Evolutionary conservation across 768 basidiomycete genomes (phyloP), one percentile per base, ranked within the genome.

Genomic region (Phlebiopsis flavidoalba): DNA sequence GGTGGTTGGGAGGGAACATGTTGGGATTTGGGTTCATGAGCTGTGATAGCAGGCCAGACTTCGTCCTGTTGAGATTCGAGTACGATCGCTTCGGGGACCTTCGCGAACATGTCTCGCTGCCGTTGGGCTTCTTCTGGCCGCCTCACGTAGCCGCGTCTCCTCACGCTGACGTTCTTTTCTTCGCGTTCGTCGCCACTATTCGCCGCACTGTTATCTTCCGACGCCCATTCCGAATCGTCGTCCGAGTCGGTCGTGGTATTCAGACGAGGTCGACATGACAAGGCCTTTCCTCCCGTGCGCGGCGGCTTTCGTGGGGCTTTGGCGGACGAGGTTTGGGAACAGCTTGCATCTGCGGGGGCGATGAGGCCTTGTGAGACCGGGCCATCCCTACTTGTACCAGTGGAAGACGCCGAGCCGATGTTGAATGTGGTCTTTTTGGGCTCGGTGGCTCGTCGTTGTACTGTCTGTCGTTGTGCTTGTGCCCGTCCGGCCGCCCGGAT

Each of bases 21-120:
- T 75, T 67, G 19, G 86, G 85, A 66, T 87, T 81, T 0, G 90
- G 91, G 63, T 91, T 86, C 78, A 93, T 78, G 47, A 93, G 73
- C 70, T 83, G 83, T 26, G 83, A 83, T 57, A 91, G 73, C 47
- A 89, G 71, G 3, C 89, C 90, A 8, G 80, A 81, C 51, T 75
- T 72, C 10, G 80, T 76, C 57, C 72, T 84, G 67, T 71, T 84
- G 70, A 80, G 71, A 61, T 84, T 84, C 56, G 82, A 80, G 68
- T 88, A 89, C 35, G 84, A 87, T 31, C 80, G 74, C 55, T 82
- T 79, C 0, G 88, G 89, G n/a, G 14, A 86, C 78, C 73, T 92
- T 91, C 62, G 81, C 79, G 67, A 89, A 88, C 77, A 93, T 76
- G 14, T 93, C 88, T 31, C 82, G 80, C 64, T 87, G 82, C 17